Evolutionary conservation across 1,284 basidiomycete genomes (phyloP).

Genomic region (Acaromyces ingoldii): DNA sequence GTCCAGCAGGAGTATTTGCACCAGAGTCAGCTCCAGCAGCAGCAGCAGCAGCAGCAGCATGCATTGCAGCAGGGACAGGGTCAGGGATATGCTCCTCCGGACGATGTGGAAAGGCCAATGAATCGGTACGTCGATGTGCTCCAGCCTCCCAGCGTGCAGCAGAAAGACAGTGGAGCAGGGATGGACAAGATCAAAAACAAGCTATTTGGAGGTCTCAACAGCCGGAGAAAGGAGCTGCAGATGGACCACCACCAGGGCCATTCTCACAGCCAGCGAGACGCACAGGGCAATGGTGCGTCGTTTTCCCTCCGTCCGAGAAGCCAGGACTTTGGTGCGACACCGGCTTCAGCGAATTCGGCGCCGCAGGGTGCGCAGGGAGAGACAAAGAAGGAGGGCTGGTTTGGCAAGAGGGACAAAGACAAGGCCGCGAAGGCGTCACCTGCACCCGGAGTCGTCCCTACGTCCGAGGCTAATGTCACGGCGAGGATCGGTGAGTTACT

Average conservation of each 20-base stretch:
- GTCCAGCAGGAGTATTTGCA: too few relatives aligned
- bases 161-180: neutral
- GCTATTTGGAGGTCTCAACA: slow-evolving; percentile 17
- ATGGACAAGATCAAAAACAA: slow-evolving; percentile 26
- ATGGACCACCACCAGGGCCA: too few relatives aligned
- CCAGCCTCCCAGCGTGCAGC: neutral
- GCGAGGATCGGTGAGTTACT: slow-evolving; percentile 3
- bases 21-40: neutral
- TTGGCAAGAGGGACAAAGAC: slow-evolving; percentile 20
- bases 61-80: neutral
- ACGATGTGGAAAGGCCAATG: neutral
- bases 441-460: neutral
- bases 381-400: slow-evolving; percentile 21
- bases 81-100: neutral
- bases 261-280: too few relatives aligned
- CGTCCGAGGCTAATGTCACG: slow-evolving; percentile 15
- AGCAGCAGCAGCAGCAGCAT: neutral
- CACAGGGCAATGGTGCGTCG: too few relatives aligned
- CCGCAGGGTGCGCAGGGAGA: slow-evolving; percentile 18
- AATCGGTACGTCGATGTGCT: neutral
- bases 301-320: too few relatives aligned
- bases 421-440: slow-evolving; percentile 11
- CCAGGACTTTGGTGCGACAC: too few relatives aligned
- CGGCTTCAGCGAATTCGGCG: too few relatives aligned
- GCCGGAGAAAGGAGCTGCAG: slow-evolving; percentile 17